A percentile compares a stretch with the other conserved stretches of the same genome.
phyloP scores from a whole-genome alignment of 495 filamentous ascomycete species.

The Aspergillus sclerotioniger region DNA sequence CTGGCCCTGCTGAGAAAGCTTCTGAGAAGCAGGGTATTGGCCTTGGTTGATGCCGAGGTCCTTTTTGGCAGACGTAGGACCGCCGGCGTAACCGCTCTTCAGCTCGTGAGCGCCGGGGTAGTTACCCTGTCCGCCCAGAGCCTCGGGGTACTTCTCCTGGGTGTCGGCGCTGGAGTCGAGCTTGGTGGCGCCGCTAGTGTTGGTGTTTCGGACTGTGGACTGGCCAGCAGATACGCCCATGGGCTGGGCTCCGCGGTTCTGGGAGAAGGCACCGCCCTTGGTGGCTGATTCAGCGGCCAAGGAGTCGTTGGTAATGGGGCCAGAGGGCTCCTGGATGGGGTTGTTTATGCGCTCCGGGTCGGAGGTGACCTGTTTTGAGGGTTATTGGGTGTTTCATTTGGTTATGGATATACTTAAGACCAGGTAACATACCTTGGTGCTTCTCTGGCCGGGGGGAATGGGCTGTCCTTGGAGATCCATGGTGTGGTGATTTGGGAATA shows the following conservation, averaged over 20 bases:
- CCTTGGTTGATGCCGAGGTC: slow-evolving; percentile 29
- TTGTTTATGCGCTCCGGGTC: slow-evolving; percentile 46
- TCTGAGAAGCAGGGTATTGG: slow-evolving; percentile 25
- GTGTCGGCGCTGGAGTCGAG: slow-evolving; percentile 47
- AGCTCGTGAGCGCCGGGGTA: slow-evolving; percentile 46
- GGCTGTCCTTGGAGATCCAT: slow-evolving; percentile 53
- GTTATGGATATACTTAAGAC: no score
- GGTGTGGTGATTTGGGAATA: slow-evolving; percentile 18
- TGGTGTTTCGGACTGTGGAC: slow-evolving; percentile 56
- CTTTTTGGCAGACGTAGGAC: slow-evolving; percentile 40
- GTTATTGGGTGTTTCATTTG: background rate
- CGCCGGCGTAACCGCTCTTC: slow-evolving; percentile 42
- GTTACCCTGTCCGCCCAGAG: slow-evolving; percentile 48
- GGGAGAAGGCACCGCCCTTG: slow-evolving; percentile 49
- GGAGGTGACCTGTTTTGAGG: slow-evolving; percentile 35
- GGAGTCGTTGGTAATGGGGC: slow-evolving; percentile 59
- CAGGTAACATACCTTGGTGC: slow-evolving; percentile 46
- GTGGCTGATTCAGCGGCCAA: slow-evolving; percentile 62
- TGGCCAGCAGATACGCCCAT: slow-evolving; percentile 43
- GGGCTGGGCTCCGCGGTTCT: slow-evolving; percentile 51
- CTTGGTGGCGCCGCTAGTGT: slow-evolving; percentile 50
- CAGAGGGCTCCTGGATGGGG: slow-evolving; percentile 51
- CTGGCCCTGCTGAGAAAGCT: slow-evolving; percentile 8
- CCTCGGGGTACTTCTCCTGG: slow-evolving; percentile 49
- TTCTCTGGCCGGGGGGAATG: slow-evolving; percentile 32